Percentiles rank a stretch among this genome's conserved stretches.
phyloP scores from a whole-genome alignment of 768 basidiomycete species.

The Mycena chlorophos region DNA sequence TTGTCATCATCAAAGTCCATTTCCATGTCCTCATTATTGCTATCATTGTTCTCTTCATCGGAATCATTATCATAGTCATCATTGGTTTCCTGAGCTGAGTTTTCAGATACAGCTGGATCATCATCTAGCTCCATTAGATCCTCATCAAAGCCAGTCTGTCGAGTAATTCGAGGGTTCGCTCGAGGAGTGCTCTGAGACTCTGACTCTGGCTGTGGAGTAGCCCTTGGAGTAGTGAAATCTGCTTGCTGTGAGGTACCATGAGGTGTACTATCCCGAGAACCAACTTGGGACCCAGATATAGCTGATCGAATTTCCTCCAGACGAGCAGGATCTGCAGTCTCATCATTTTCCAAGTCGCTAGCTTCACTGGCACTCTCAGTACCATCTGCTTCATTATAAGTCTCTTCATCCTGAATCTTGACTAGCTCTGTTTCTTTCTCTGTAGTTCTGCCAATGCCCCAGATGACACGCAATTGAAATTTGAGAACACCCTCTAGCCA shows the following conservation, averaged over 20 bases:
- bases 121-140: no score
- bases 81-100: not conserved
- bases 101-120: no score
- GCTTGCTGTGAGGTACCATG: not conserved
- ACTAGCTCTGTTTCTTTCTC: constrained; percentile 1
- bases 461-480: constrained; percentile 12
- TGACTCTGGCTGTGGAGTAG: no score
- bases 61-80: not conserved
- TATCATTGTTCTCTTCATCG: not conserved
- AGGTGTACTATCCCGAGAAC: not conserved
- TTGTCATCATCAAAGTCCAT: not conserved
- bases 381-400: constrained; percentile 12
- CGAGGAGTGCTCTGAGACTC: no score
- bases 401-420: constrained; percentile 12
- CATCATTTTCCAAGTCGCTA: not conserved
- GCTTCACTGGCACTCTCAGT: constrained; percentile 3
- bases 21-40: not conserved
- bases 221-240: no score
- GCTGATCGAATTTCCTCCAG: not conserved
- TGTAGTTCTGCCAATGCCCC: constrained; percentile 18
- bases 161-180: no score
- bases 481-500: constrained; percentile 16
- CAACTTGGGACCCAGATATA: not conserved
- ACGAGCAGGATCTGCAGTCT: not conserved
- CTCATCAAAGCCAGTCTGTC: no score